Conservation (phyloP, 192 early-diverging fungal species). For the Coemansia sp. region DNA sequence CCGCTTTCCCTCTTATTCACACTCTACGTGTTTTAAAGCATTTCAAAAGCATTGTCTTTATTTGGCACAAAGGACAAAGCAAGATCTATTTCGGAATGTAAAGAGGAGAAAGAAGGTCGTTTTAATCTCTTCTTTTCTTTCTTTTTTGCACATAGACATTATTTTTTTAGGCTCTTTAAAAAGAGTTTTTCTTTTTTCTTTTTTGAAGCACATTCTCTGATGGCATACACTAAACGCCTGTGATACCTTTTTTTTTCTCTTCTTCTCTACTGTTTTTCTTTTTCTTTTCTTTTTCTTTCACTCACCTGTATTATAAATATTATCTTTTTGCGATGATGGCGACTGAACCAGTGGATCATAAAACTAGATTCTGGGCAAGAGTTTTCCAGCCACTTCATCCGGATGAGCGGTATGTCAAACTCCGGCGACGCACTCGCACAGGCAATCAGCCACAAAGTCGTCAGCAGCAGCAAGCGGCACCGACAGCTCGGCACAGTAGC, state of each 20-base stretch:
- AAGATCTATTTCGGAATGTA: no score
- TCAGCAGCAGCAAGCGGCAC: not conserved
- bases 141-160: not conserved
- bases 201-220: not conserved
- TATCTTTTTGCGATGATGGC: not conserved
- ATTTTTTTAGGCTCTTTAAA: not conserved
- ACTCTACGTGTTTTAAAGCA: no score
- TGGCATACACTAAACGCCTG: no score
- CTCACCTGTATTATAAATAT: not conserved
- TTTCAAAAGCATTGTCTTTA: no score
- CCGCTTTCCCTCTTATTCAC: not conserved
- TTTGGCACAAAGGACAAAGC: no score
- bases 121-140: no score
- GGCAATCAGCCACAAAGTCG: no score
- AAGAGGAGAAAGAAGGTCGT: no score
- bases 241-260: no score
- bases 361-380: slow-evolving; percentile 22
- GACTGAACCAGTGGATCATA: not conserved
- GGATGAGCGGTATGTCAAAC: not conserved
- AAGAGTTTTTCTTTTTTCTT: not conserved
- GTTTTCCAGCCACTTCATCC: slow-evolving; percentile 2
- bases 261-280: not conserved
- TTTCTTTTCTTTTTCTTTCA: no score
- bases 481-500: not conserved
- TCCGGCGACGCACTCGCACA: not conserved